These are phyloP conservation scores for Mentha longifolia DNA, from an alignment of 257 asterid species.

Conservation along the genomic window DNA sequence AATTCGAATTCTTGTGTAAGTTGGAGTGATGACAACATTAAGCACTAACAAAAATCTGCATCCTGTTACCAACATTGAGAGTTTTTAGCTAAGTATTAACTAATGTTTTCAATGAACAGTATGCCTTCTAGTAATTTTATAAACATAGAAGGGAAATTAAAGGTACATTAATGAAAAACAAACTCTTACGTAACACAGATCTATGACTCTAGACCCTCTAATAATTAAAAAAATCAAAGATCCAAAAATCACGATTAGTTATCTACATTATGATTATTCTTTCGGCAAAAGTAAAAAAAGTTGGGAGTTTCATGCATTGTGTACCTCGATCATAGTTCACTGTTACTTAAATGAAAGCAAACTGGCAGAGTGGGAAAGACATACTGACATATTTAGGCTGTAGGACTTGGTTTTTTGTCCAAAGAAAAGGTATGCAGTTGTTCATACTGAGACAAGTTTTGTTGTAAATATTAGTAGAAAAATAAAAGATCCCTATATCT, in stretches of 20 bases:
- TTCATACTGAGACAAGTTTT: neutral
- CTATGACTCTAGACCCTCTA: too few species aligned
- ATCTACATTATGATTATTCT: neutral
- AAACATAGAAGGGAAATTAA: neutral
- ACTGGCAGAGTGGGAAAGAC: too few species aligned
- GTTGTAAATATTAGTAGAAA: neutral
- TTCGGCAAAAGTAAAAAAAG: neutral
- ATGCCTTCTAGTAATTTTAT: neutral
- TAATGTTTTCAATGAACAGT: neutral
- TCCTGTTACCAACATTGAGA: neutral
- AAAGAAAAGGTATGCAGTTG: neutral
- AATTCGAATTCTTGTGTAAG: neutral
- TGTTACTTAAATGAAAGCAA: neutral
- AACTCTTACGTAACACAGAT: neutral
- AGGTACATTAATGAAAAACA: neutral
- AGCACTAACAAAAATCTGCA: neutral
- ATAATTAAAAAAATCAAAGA: neutral
- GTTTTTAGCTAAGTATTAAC: neutral
- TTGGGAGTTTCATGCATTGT: neutral
- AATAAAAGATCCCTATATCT: too few species aligned
- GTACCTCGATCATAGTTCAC: too few species aligned
- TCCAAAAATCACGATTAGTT: neutral
- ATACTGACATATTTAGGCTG: neutral
- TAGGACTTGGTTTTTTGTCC: neutral
- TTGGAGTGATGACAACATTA: constrained; percentile 3